Conservation (phyloP, 768 basidiomycete genomes). For the Tulasnella calospora region DNA sequence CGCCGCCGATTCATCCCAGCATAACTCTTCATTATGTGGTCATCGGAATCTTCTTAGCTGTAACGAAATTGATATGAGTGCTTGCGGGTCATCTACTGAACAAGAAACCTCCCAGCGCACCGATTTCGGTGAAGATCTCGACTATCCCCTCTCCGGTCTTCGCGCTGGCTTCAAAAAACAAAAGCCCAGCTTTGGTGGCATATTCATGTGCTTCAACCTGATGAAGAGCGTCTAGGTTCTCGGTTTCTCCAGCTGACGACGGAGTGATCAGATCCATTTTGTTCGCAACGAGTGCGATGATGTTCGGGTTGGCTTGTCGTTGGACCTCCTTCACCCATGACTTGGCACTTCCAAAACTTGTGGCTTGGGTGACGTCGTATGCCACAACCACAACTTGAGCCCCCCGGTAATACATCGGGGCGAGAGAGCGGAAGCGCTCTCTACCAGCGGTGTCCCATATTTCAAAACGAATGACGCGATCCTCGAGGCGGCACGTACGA, state of each 20-base stretch:
- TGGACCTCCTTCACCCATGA: slow-evolving; percentile 99
- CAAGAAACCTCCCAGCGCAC: slow-evolving; percentile 44
- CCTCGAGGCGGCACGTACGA: slow-evolving; percentile 92
- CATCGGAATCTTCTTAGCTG: slow-evolving; percentile 86
- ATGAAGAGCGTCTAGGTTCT: slow-evolving; percentile 61
- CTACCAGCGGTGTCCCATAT: slow-evolving; percentile 97
- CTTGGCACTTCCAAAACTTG: slow-evolving; percentile 96
- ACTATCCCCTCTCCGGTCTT: slow-evolving; percentile 95
- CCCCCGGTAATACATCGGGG: slow-evolving; percentile 99
- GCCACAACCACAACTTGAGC: slow-evolving; percentile 97
- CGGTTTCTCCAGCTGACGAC: slow-evolving; percentile 40
- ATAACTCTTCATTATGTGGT: slow-evolving; percentile 82
- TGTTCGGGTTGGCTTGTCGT: slow-evolving; percentile 97
- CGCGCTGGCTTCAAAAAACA: slow-evolving; percentile 97
- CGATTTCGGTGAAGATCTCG: slow-evolving; percentile 97
- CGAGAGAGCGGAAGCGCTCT: slow-evolving; percentile 96
- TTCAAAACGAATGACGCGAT: slow-evolving; percentile 88
- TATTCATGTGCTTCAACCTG: slow-evolving; percentile 98
- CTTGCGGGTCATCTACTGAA: background rate
- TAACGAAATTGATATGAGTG: background rate
- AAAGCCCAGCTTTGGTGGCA: slow-evolving; percentile 84
- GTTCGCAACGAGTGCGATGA: slow-evolving; percentile 97
- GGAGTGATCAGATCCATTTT: slow-evolving; percentile 79
- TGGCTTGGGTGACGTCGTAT: slow-evolving; percentile 94
- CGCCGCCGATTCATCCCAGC: slow-evolving; percentile 49